A percentile compares a stretch with the other conserved stretches of the same genome.
Evolutionary conservation across 2,329 filamentous ascomycete genomes (phyloP).

Genomic region (Beauveria sp.): DNA sequence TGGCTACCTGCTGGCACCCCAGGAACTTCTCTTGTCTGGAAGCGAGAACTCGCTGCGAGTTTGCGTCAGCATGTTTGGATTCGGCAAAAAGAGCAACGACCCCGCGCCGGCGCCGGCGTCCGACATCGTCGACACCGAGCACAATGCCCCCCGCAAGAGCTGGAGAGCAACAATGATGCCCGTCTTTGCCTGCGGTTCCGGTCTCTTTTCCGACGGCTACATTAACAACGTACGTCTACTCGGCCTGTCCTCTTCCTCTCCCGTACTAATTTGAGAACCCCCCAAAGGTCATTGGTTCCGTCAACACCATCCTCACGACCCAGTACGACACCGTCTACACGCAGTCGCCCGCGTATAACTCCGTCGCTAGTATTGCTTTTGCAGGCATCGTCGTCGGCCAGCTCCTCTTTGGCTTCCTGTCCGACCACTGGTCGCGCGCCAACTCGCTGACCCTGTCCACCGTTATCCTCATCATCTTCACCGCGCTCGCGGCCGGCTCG

Average conservation of each 20-base stretch:
- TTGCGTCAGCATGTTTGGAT: background rate
- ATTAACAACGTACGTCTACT: constrained; percentile 63
- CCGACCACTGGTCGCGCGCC: constrained; percentile 78
- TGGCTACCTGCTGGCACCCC: too few relatives aligned
- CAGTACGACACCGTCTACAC: constrained; percentile 65
- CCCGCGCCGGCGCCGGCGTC: background rate
- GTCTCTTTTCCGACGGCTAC: constrained; percentile 87
- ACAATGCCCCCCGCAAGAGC: background rate
- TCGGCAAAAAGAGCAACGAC: constrained; percentile 2
- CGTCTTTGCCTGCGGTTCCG: constrained; percentile 80
- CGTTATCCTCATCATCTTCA: constrained; percentile 76
- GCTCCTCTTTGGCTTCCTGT: constrained; percentile 70
- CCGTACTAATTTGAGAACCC: background rate
- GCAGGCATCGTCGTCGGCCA: constrained; percentile 80
- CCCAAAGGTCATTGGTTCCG: constrained; percentile 73
- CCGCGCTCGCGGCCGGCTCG: constrained; percentile 67
- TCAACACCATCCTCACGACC: constrained; percentile 64
- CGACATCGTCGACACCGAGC: background rate
- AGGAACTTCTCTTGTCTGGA: too few relatives aligned
- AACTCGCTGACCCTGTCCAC: constrained; percentile 77
- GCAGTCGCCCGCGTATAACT: constrained; percentile 56
- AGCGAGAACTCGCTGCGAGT: too few relatives aligned
- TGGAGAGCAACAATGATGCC: constrained; percentile 37
- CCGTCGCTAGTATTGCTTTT: constrained; percentile 75
- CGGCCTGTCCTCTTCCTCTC: background rate